Evolutionary conservation across 2,329 filamentous ascomycete genomes (phyloP), one percentile per base, ranked within the genome.

Genomic region (Triangularia setosa): DNA sequence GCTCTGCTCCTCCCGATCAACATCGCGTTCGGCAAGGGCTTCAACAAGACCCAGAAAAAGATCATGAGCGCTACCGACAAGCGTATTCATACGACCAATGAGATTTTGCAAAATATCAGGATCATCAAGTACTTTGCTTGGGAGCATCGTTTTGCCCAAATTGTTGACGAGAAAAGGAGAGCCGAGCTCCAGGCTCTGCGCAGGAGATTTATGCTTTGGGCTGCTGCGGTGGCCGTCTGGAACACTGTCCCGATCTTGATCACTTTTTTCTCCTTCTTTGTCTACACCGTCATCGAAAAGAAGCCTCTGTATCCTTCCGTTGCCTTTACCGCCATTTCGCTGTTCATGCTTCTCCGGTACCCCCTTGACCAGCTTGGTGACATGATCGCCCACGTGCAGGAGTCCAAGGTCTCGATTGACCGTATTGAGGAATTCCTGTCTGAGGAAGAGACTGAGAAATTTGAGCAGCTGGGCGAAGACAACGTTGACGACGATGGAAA

Each of bases 81-180:
- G 73, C 89, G 95, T 61, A 98, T 99, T 68, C 92, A 97, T 74
- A 90, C 93, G 4, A 99, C 95, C 4, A 99, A 99, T 75, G 95
- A 99, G 77, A 91, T 98, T 7, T 81, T 99, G 27, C 93, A 96
- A 74, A 99, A 98, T 72, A 98, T 99, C 69, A 88, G 95, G 60
- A 97, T 99, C 75, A 98, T 99, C 85, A 99, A 99, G 75, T 99
- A 95, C 77, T 99, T 99, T 75, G 94, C 95, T 0, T 99, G 95
- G 95, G 95, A 99, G 76, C 88, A 93, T 71, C 90, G 94, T 2
- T 99, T 97, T 75, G 87, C 91, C 64, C 85, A 87, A 23, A 87
- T 92, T 62, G 92, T 99, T 33, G 90, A 96, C 66, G 94, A 97
- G 75, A 97, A 97, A 79, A 88, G 95, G 67, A 82, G 83, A 53